phyloP scores from a whole-genome alignment of 495 filamentous ascomycete species.

The Penicillium bovifimosum region DNA sequence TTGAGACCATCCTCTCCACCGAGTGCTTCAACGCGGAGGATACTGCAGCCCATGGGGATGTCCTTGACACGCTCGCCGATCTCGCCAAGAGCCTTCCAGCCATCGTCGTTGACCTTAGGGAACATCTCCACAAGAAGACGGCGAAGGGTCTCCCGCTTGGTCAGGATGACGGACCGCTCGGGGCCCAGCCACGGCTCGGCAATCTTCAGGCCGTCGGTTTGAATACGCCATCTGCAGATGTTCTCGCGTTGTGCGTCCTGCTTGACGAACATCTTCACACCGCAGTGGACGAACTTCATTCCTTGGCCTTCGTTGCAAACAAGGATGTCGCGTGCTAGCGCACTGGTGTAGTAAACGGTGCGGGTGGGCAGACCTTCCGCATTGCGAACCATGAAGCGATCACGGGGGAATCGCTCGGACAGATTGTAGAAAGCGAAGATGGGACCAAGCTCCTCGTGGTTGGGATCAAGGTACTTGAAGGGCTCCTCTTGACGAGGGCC shows the following conservation, averaged over 20 bases:
- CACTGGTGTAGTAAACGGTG: constrained; percentile 90
- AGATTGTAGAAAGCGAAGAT: constrained; percentile 81
- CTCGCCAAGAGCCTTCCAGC: constrained; percentile 73
- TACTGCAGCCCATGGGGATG: constrained; percentile 86
- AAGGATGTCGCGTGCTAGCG: constrained; percentile 78
- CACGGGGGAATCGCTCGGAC: constrained; percentile 72
- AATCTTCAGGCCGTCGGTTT: constrained; percentile 85
- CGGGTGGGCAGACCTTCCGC: constrained; percentile 73
- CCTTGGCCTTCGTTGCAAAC: constrained; percentile 76
- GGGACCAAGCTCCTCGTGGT: constrained; percentile 65
- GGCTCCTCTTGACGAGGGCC: constrained; percentile 68
- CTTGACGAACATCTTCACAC: constrained; percentile 97
- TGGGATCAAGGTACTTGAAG: constrained; percentile 75
- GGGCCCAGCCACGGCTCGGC: constrained; percentile 83
- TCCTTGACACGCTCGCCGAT: constrained; percentile 78
- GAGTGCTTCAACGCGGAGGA: constrained; percentile 72
- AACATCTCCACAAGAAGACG: constrained; percentile 91
- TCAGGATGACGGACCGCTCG: constrained; percentile 65
- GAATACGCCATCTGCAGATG: constrained; percentile 89
- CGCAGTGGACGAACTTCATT: constrained; percentile 92
- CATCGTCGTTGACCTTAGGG: constrained; percentile 64
- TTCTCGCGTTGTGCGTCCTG: constrained; percentile 82
- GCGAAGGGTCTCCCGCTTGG: constrained; percentile 67
- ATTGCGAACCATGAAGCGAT: constrained; percentile 95
- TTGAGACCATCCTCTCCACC: constrained; percentile 63